Evolutionary conservation across 2,329 filamentous ascomycete species (phyloP).

Genomic region (Cephalotrichum gorgonifer): DNA sequence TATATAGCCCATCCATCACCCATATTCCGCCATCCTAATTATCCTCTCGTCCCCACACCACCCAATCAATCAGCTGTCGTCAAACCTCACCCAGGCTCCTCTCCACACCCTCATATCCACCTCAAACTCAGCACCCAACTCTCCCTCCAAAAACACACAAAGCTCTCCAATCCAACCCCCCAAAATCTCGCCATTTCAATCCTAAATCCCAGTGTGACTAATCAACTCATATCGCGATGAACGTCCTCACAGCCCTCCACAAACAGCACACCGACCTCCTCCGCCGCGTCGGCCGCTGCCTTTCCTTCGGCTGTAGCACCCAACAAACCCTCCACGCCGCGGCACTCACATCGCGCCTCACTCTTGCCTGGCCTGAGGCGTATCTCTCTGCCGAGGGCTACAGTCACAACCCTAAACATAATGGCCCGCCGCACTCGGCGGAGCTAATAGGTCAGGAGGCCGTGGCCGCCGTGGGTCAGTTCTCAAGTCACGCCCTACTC

Average conservation of each 20-base stretch:
- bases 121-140: too few relatives aligned
- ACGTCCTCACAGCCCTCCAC: background rate
- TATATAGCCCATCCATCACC: too few relatives aligned
- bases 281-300: slow-evolving; percentile 9
- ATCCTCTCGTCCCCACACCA: too few relatives aligned
- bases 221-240: too few relatives aligned
- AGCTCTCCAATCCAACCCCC: too few relatives aligned
- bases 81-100: too few relatives aligned
- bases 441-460: background rate
- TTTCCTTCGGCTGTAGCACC: slow-evolving; percentile 10
- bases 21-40: too few relatives aligned
- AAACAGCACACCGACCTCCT: slow-evolving; percentile 2
- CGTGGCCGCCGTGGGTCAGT: background rate
- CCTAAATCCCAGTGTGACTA: too few relatives aligned
- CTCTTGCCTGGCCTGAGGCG: background rate
- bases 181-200: too few relatives aligned
- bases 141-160: too few relatives aligned
- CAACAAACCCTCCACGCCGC: slow-evolving; percentile 7
- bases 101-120: too few relatives aligned
- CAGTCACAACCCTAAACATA: background rate
- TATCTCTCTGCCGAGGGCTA: background rate
- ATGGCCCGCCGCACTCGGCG: background rate
- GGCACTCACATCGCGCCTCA: slow-evolving; percentile 6
- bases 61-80: too few relatives aligned
- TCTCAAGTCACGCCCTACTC: background rate